Evolutionary conservation across 202 grass and related monocot species (phyloP).

Genomic region (Zoysia matrella): DNA sequence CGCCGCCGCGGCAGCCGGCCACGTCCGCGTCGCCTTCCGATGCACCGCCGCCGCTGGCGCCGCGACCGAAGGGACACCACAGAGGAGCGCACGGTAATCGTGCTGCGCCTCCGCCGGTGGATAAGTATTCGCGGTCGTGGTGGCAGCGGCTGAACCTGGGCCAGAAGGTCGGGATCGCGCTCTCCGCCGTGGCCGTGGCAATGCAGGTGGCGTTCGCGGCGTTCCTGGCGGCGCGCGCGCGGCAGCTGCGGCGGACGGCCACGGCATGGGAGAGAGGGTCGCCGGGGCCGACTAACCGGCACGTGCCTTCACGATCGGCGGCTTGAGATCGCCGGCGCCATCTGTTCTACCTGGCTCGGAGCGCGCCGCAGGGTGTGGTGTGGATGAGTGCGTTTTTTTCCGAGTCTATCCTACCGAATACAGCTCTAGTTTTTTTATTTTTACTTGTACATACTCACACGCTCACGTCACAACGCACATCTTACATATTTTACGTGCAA

Average conservation of each 20-base stretch:
- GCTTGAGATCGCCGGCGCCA: too few relatives aligned
- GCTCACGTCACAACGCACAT: too few relatives aligned
- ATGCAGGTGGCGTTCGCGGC: slow-evolving; percentile 52
- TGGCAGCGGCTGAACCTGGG: slow-evolving; percentile 43
- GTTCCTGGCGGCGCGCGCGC: slow-evolving; percentile 37
- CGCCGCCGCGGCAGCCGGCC: too few relatives aligned
- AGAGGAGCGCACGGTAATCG: not conserved
- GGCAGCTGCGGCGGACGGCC: slow-evolving; percentile 1
- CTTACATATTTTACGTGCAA: too few relatives aligned
- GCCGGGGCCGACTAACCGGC: not conserved
- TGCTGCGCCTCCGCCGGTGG: not conserved
- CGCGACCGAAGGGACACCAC: not conserved
- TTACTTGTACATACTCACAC: too few relatives aligned
- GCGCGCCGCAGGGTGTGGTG: too few relatives aligned
- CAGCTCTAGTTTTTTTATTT: too few relatives aligned
- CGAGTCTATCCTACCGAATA: too few relatives aligned
- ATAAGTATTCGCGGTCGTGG: not conserved
- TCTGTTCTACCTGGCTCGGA: too few relatives aligned
- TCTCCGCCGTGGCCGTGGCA: slow-evolving; percentile 44
- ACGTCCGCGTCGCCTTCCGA: too few relatives aligned
- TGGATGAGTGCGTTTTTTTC: too few relatives aligned
- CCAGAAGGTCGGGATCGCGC: slow-evolving; percentile 48
- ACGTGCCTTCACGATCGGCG: too few relatives aligned
- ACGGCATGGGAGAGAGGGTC: not conserved
- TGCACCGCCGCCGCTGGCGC: not conserved